Percentiles rank a stretch among this genome's conserved stretches.
These are phyloP conservation scores for Dactylonectria estremocensis DNA, from an alignment of 2,329 filamentous ascomycete species.

Conservation along the genomic window DNA sequence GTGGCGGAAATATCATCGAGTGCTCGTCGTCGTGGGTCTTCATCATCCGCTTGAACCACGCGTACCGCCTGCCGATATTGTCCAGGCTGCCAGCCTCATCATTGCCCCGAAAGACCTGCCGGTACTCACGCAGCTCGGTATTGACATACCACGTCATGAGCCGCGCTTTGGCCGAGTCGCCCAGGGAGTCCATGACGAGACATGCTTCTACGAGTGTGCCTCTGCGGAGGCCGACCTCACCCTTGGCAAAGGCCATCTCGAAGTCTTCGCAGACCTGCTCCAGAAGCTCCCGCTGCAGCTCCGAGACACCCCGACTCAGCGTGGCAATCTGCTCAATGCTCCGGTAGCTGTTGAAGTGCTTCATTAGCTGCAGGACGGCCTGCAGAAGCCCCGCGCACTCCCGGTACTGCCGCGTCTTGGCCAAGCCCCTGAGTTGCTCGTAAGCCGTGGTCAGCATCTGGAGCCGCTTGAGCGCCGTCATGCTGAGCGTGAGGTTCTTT, in stretches of 20 bases:
- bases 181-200: constrained; percentile 93
- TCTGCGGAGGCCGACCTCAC: constrained; percentile 80
- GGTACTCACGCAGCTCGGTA: constrained; percentile 94
- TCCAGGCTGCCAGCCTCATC: constrained; percentile 97
- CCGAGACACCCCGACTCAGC: constrained; percentile 91
- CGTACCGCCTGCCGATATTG: constrained; percentile 94
- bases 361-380: constrained; percentile 97
- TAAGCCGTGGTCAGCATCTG: constrained; percentile 99
- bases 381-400: constrained; percentile 95
- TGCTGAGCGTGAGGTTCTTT: constrained; percentile 94
- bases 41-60: constrained; percentile 96
- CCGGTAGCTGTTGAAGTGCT: constrained; percentile 97
- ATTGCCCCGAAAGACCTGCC: constrained; percentile 94
- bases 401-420: constrained; percentile 89
- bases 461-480: constrained; percentile 96
- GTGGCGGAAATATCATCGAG: constrained; percentile 85
- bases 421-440: constrained; percentile 89
- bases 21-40: constrained; percentile 97
- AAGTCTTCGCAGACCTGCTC: constrained; percentile 99
- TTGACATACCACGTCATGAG: constrained; percentile 98
- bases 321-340: constrained; percentile 98
- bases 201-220: constrained; percentile 88
- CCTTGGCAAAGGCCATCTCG: constrained; percentile 93
- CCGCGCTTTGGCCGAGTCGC: constrained; percentile 85
- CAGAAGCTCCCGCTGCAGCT: constrained; percentile 90